A percentile compares a stretch with the other conserved stretches of the same genome.
phyloP scores from a whole-genome alignment of 805 yeast species.

The Ogataea sp. region DNA sequence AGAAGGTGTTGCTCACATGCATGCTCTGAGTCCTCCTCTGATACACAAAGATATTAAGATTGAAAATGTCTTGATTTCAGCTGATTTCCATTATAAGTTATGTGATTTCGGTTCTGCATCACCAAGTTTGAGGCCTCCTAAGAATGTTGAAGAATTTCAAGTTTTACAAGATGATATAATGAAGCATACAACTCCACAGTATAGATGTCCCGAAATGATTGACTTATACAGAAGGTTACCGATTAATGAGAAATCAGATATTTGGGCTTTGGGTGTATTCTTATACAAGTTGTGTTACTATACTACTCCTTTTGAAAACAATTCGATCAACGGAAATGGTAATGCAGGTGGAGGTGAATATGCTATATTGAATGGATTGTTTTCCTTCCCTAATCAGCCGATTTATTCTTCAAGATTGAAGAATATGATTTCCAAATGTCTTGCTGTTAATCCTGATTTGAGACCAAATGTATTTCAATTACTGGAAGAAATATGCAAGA shows the following conservation, averaged over 20 bases:
- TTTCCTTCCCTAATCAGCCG: conserved; percentile 47
- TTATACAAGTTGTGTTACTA: conserved; percentile 72
- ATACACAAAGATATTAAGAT: conserved; percentile 78
- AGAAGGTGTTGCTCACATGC: conserved; percentile 73
- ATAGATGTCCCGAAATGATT: conserved; percentile 79
- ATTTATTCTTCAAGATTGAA: conserved; percentile 54
- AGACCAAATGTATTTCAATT: conserved; percentile 72
- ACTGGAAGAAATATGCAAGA: conserved; percentile 55
- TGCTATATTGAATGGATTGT: conserved; percentile 52
- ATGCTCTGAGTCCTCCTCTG: conserved; percentile 60
- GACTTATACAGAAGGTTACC: conserved; percentile 62
- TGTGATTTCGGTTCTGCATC: conserved; percentile 84
- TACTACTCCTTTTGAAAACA: conserved; percentile 72
- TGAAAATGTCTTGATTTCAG: conserved; percentile 66
- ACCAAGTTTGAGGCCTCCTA: conserved; percentile 54
- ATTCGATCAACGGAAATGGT: conserved; percentile 26
- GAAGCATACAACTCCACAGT: conserved; percentile 80
- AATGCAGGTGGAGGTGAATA: conserved; percentile 42
- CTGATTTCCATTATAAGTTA: conserved; percentile 50
- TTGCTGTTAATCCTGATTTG: conserved; percentile 58
- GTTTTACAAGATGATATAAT: conserved; percentile 58
- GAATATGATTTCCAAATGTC: conserved; percentile 51
- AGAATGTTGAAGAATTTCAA: conserved; percentile 50
- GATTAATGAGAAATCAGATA: conserved; percentile 74
- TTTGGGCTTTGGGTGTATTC: conserved; percentile 81